Base-by-base conservation (phyloP, 2,329 filamentous ascomycete genomes). In the Bipolaris sorokiniana region DNA sequence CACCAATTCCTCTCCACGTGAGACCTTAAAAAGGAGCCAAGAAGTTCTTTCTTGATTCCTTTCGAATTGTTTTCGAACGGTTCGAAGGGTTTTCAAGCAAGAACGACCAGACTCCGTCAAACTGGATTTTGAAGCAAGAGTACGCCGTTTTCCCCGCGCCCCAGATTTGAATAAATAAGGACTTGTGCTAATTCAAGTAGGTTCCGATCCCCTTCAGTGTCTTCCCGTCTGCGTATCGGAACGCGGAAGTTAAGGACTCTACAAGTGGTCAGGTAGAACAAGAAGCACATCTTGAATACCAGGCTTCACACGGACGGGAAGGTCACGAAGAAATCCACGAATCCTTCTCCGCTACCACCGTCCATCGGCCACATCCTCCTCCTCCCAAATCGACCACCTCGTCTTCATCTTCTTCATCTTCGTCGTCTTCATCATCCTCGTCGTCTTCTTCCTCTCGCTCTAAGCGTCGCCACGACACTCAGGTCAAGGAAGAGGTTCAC, bases 111-210 rank as follows among this genome's bases (percentile, higher is more conserved):
- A 88, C 90, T 88, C 88, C 90, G 90, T 91, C 91, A 97, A 92
- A 86, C 93, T 97, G 93, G 93, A 97, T 91, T 97, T 96, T 95
- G 93, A 97, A 90, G 92, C 93, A 84, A 91, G 92, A 83, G 91
- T 97, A 83, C 92, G 66, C 20, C 18, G 15, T 23, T 46, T 48
- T 36, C 20, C 37, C 46, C 16, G 33, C 18, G 5, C 23, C 28
- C 42, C 16, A 37, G 45, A 28, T 5, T 28, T 28, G 26, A 28
- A 28, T 40, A 16, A 16, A 51, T 41, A 31, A 46, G 33, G n/a
- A 48, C 37, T 54, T 48, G 28, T 52, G 54, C 65, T 69, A 50
- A 69, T 63, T 47, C 36, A 41, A 28, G 16, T 64, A 72, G 67
- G 70, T 72, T 68, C 94, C 86, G 71, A 95, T 98, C 83, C 94